Base-by-base conservation (phyloP, 805 yeast genomes). In the Teunomyces panamensis region DNA sequence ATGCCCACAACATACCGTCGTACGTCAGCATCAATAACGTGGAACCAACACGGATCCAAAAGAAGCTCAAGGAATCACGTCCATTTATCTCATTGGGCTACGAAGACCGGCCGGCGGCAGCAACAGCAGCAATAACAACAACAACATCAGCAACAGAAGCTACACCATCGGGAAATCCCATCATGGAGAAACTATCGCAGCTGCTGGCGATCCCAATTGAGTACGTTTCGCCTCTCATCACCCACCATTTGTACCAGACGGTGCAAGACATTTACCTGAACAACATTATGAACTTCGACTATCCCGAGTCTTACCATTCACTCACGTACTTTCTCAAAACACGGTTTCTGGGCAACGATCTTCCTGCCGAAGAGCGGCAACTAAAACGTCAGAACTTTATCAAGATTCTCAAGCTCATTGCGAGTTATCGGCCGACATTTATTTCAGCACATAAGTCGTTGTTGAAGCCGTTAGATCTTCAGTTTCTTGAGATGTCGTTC, bases 381-480 rank as follows among this genome's bases (percentile, higher is more conserved):
- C 49, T 46, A 7, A 71, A 71, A 45, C 53, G 75, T 24, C 54
- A 60, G 30, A 70, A 62, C 48, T 50, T 73, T 14, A 59, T 73
- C 17, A 59, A 64, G 43, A 78, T 83, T 37, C 76, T 81, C 14
- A 79, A 81, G 67, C 68, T 79, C 50, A 74, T 83, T 74, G 86
- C 84, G 45, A 71, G 80, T 56, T 85, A 84, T 58, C 70, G 92
- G 46, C 92, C 94, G 9, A 81, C 88, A 10, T 87, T 87, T 56
- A 85, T 85, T 14, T 81, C 89, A 16, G 84, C 90, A 1, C 87
- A 89, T 43, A 81, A 87, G 56, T 80, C 84, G 5, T 69, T 87
- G 37, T 61, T 72, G 46, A 84, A 80, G 56, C 90, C 86, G 52
- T 81, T 81, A 59, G 94, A 87, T 60, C 65, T 85, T 42, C 77